Base-by-base conservation (phyloP, 1,284 basidiomycete genomes). In the Melampsora medusae region DNA sequence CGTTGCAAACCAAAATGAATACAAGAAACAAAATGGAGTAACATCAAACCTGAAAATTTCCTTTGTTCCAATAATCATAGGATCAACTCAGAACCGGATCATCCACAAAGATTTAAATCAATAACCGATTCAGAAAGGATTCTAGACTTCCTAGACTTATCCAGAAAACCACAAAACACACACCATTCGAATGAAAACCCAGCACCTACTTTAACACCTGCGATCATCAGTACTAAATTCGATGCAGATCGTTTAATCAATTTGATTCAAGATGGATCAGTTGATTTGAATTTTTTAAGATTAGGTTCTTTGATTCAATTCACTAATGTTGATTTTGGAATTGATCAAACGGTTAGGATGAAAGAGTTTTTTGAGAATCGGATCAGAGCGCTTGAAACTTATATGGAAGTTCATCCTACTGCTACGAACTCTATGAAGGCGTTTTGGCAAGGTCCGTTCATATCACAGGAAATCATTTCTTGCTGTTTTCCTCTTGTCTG, bases 41-140 rank as follows among this genome's bases (percentile, higher is more conserved):
- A 12, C 12, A 4, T 6, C 4, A 42, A 42, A 4, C 10, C 17
- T 56, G 17, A 28, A 2, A 6, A 22, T 12, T 56, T 3, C 12
- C 12, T 56, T 56, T 22, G 5, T 56, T 12, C 2, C 2, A 56
- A 56, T 5, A 56, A 22, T n/a, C 25, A 28, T 56, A 56, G 53
- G 53, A 56, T 56, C 53, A 56, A 56, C n/a, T 19, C 53, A 56
- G 53, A 56, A 28, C 53, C 53, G 6, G 53, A 56, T 56, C 53
- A 56, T 28, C 53, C 53, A 28, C 53, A 56, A 56, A 56, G 25
- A n/a, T 56, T 22, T 56, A 56, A 56, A 56, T 56, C 53, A 3
- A 22, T 56, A 3, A 56, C 53, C 6, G 53, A 56, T 28, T 56
- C 53, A 56, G 53, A n/a, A 56, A n/a, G 25, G 25, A 56, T 56